Evolutionary conservation across 2,329 filamentous ascomycete species (phyloP), one percentile per base, ranked within the genome.

Genomic region (Neonectria coccinea): DNA sequence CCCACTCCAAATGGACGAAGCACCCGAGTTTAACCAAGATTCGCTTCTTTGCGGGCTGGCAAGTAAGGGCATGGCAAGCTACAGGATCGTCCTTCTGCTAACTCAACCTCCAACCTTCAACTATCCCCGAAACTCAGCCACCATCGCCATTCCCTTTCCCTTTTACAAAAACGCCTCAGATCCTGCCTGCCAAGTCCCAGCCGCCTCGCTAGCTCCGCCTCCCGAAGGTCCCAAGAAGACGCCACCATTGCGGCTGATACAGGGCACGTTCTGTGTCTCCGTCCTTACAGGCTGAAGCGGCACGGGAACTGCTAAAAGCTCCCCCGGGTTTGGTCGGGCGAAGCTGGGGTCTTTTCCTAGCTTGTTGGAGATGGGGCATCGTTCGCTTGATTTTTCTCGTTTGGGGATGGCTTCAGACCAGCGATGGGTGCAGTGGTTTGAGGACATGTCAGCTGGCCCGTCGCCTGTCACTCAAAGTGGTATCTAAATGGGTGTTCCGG

Each of bases 331-430:
- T 31, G n/a, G 12, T 33, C 10, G n/a, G 47, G 16, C 27, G 16
- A 33, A 51, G 47, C 27, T 33, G 47, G 12, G n/a, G 18, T 16
- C 47, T 14, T 33, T 31, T 33, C n/a, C 10, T 51, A 51, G 27
- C 27, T 18, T 18, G n/a, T 2, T 12, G 6, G 27, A 18, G 27
- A 12, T 8, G n/a, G 29, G 11, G 16, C n/a, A 5, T 51, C 9
- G 12, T 18, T 51, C 47, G 47, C 47, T 51, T 50, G 47, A 20
- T 50, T 31, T 50, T 20, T 50, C 47, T 50, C 27, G n/a, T 18
- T 33, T 31, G 12, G n/a, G 47, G 27, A 50, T 50, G 27, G 47
- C 47, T 50, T 50, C 27, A 50, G n/a, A 16, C 18, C 11, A 11
- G 27, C 5, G 39, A 42, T 14, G 2, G 11, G 8, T 45, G n/a